Evolutionary conservation across 148 eudicot genomes (phyloP).

Genomic region (Rhododendron williamsianum): DNA sequence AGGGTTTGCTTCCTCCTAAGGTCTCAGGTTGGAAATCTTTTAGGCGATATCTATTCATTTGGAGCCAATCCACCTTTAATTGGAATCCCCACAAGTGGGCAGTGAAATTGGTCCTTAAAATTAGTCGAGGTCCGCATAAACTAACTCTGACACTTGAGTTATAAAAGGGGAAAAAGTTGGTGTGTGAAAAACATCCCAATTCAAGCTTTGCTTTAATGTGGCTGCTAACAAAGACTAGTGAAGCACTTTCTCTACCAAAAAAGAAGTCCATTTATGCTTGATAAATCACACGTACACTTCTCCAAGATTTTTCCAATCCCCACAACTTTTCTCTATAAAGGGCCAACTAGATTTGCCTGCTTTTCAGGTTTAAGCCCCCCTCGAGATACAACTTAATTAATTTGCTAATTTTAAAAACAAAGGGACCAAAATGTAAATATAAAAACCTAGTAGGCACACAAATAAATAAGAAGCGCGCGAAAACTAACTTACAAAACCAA

Average conservation of each 20-base stretch:
- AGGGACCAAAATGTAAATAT: neutral
- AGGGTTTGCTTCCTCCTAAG: too few species aligned
- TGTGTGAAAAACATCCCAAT: neutral
- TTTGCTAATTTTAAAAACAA: neutral
- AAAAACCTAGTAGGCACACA: neutral
- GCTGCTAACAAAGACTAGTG: neutral
- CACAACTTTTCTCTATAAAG: neutral
- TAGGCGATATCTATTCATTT: neutral
- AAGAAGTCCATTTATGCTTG: constrained; percentile 2
- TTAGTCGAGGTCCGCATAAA: too few species aligned
- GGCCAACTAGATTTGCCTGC: constrained; percentile 36
- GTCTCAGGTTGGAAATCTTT: too few species aligned
- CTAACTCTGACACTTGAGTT: too few species aligned
- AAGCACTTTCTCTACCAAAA: neutral
- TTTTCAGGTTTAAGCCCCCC: constrained; percentile 13
- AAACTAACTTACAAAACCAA: constrained; percentile 54
- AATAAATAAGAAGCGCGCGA: constrained; percentile 24
- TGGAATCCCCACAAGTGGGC: too few species aligned
- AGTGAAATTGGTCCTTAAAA: too few species aligned
- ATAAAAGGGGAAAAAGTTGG: too few species aligned
- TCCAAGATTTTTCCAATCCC: neutral
- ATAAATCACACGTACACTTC: constrained; percentile 11
- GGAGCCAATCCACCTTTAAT: neutral
- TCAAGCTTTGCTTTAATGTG: neutral
- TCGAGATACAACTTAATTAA: neutral